These are phyloP conservation scores for Oenanthe javanica DNA, from an alignment of 140 eudicot genomes.

Conservation along the genomic window DNA sequence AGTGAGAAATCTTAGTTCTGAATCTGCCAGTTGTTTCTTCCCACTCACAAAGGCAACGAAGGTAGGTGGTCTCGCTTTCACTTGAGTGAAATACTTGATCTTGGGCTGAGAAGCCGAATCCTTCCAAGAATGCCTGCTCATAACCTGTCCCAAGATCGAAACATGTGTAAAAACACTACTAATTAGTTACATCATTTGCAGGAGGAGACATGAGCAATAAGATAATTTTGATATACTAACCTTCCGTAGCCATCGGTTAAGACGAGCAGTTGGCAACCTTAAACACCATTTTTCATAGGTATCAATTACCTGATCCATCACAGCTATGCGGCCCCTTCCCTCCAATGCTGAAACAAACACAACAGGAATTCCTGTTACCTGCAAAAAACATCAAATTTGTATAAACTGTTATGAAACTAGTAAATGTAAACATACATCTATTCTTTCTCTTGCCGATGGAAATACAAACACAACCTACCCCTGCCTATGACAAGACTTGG, in stretches of 20 bases:
- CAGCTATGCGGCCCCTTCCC: slow-evolving; percentile 68
- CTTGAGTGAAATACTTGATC: slow-evolving; percentile 87
- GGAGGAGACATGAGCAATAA: neutral
- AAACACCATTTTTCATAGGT: slow-evolving; percentile 89
- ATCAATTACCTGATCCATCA: slow-evolving; percentile 67
- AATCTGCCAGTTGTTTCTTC: slow-evolving; percentile 57
- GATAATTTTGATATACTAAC: slow-evolving; percentile 19
- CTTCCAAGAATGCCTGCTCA: slow-evolving; percentile 99
- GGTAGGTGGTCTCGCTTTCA: slow-evolving; percentile 96
- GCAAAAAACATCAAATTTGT: slow-evolving; percentile 12
- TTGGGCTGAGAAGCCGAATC: slow-evolving; percentile 82
- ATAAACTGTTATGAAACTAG: neutral
- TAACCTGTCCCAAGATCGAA: slow-evolving; percentile 40
- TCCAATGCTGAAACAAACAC: slow-evolving; percentile 85
- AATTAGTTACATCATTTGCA: neutral
- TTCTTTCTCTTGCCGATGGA: neutral
- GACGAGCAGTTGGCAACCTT: slow-evolving; percentile 85
- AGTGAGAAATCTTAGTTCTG: slow-evolving; percentile 78
- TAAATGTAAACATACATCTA: neutral
- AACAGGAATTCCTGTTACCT: slow-evolving; percentile 94
- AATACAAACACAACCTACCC: neutral
- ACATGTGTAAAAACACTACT: neutral
- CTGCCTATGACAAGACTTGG: neutral
- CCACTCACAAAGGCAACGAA: slow-evolving; percentile 88
- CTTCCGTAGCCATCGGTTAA: slow-evolving; percentile 91